phyloP scores from a whole-genome alignment of 306 rosid genomes.

The Hippophae tibetana region DNA sequence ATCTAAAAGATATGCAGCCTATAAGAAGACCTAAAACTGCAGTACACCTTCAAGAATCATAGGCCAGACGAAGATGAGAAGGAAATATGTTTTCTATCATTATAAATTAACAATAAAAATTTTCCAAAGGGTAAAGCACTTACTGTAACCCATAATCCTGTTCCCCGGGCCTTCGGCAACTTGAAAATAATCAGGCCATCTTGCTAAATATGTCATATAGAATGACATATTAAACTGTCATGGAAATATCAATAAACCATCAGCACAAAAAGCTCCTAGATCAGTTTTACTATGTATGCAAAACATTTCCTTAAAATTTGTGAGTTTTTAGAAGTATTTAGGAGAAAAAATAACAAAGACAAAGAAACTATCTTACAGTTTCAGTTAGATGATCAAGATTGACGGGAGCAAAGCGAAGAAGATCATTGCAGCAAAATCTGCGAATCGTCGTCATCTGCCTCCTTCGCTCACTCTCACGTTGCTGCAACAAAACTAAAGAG shows the following conservation, averaged over 20 bases:
- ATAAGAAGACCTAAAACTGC: neutral
- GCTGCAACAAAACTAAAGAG: neutral
- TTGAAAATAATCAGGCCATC: constrained; percentile 98
- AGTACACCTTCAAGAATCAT: neutral
- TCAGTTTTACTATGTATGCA: too few species aligned
- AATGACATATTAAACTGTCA: constrained; percentile 92
- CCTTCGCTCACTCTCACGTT: neutral
- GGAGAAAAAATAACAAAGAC: neutral
- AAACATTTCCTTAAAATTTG: too few species aligned
- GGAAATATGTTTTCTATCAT: neutral
- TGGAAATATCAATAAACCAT: neutral
- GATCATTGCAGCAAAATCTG: constrained; percentile 92
- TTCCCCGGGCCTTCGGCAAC: constrained; percentile 80
- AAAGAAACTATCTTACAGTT: constrained; percentile 40
- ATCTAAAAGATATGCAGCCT: neutral
- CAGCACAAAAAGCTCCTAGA: too few species aligned
- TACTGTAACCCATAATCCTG: constrained; percentile 92
- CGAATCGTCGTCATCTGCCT: constrained; percentile 76
- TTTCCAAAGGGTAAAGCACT: constrained; percentile 14
- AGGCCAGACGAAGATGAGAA: neutral
- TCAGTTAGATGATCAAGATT: constrained; percentile 96
- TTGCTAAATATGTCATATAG: constrained; percentile 92
- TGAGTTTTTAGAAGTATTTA: neutral
- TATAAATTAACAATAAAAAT: neutral
- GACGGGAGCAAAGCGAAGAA: constrained; percentile 78